Evolutionary conservation across 2,329 filamentous ascomycete genomes (phyloP).

Genomic region (Pyrenochaeta sp.): DNA sequence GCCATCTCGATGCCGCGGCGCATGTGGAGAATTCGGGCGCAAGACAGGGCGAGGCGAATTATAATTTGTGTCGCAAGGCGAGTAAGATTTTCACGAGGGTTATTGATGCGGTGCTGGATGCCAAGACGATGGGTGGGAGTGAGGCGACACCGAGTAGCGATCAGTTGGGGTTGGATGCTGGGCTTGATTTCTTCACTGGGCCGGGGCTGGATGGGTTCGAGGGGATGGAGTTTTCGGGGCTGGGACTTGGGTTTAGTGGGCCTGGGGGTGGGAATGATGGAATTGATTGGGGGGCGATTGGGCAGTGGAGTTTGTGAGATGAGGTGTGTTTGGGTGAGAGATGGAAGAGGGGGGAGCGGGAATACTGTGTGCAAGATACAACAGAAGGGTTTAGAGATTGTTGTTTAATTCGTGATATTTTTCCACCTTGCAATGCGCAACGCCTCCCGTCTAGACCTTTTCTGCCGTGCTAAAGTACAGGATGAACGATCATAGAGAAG

Average conservation of each 20-base stretch:
- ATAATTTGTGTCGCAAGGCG: constrained; percentile 42
- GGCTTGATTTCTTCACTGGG: constrained; percentile 30
- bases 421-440: constrained; percentile 24
- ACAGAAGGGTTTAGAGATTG: no score
- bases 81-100: constrained; percentile 37
- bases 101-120: constrained; percentile 41
- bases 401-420: constrained; percentile 26
- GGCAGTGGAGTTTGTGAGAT: constrained; percentile 34
- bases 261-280: constrained; percentile 17
- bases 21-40: constrained; percentile 40
- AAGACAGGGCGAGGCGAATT: constrained; percentile 43
- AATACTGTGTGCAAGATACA: no score
- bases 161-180: constrained; percentile 19
- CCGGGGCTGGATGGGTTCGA: constrained; percentile 40
- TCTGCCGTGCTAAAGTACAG: constrained; percentile 38
- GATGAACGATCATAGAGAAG: constrained; percentile 29
- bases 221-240: constrained; percentile 32
- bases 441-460: constrained; percentile 28
- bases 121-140: constrained; percentile 12
- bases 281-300: constrained; percentile 35
- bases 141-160: constrained; percentile 20
- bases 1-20: constrained; percentile 45
- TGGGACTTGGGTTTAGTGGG: constrained; percentile 18
- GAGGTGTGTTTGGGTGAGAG: no score
- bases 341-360: no score